Base-by-base conservation (phyloP, 108 stramenopile genomes). In the Cyclotella baltica region DNA sequence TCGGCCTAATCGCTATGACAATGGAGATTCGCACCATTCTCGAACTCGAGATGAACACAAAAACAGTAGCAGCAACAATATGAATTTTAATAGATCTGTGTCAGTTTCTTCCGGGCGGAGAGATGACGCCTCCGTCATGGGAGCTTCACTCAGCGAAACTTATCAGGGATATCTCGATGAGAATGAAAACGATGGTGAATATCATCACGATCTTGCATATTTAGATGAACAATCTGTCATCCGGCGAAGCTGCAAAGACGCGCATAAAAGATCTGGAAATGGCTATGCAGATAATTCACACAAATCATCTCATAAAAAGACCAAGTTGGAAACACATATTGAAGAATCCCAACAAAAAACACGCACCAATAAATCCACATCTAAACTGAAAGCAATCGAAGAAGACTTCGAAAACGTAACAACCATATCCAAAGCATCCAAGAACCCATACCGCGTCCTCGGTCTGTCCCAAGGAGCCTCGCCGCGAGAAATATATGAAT, bases 341-440 rank as follows among this genome's bases (percentile, higher is more conserved):
- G 67, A 70, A 34, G 59, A 64, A 22, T n/a, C n/a, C n/a, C n/a
- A n/a, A n/a, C n/a, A n/a, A n/a, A n/a, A n/a, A n/a, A n/a, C n/a
- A n/a, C n/a, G n/a, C n/a, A n/a, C n/a, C n/a, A n/a, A n/a, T n/a
- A 70, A 43, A 19, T 3, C 36, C 43, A 29, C 28, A n/a, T 33
- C 58, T 27, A 25, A 48, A 48, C 62, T 59, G 19, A 58, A 72
- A 61, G 30, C 71, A 30, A 20, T 28, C 13, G 59, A 58, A 9
- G 73, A 74, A 57, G 68, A 69, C 28, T 47, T 63, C 16, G 80
- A 81, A 40, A 81, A 81, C 36, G 80, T 75, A 38, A 81, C 80
- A 30, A 81, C 80, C 18, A 75, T 81, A 70, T 81, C 80, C 31
- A 75, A 81, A 70, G 80, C 80, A 30, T 75, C 73, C 25, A 70